Base-by-base conservation (phyloP, 306 rosid genomes). In the Glycyrrhiza uralensis region DNA sequence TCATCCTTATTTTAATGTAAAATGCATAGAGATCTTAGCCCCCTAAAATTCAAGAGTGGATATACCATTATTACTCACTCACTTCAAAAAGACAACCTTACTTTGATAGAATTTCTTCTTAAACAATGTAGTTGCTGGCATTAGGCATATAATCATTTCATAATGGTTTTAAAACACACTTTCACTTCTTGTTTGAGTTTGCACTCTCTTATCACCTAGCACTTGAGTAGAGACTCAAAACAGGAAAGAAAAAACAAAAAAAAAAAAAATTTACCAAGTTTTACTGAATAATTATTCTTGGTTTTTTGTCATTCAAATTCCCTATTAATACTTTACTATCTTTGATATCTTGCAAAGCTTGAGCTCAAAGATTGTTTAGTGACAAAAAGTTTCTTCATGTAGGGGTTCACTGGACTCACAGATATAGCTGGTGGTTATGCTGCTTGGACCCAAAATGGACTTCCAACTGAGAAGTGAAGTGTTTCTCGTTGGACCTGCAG, bases 351-450 rank as follows among this genome's bases (percentile, higher is more conserved):
- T 56, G 63, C 79, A 33, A 59, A 52, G 17, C 15, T 39, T 66
- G 23, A 47, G 47, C 56, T 59, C n/a, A 52, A 59, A 71, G 61
- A 54, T 67, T 66, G 17, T 11, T 1, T 42, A 17, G 56, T 17
- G 69, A 64, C 69, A 20, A 47, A 45, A 3, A 6, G 3, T 15
- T n/a, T 9, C 4, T 33, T 17, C 2, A 32, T 69, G 82, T 80
- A 91, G 98, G 98, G 97, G 36, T 94, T 79, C 51, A 75, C 74
- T 29, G 88, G 90, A 71, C 72, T 91, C 33, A 94, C 96, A 36
- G 95, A 94, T 77, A 83, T 93, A 66, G 96, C 97, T 1, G 97
- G 98, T 71, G 98, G 98, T 20, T 88, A 76, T 71, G 96, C 89
- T 76, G 82, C 96, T 71, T 91, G 98, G 97, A 71, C 90, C 19